phyloP scores from a whole-genome alignment of 2,329 filamentous ascomycete genomes.

The Aspergillus neoniger region DNA sequence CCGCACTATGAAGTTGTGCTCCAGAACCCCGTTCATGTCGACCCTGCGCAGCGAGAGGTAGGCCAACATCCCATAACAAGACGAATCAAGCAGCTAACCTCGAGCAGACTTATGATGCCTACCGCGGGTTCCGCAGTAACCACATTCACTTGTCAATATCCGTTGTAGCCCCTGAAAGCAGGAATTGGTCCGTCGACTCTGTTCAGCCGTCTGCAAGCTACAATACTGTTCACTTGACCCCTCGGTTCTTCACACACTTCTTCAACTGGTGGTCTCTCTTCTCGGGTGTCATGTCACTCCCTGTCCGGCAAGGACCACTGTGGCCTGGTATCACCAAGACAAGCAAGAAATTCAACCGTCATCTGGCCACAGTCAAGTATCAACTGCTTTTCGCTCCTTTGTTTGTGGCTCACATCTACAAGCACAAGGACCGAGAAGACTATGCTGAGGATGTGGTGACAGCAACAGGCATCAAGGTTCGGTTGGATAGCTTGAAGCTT shows the following conservation, averaged over 20 bases:
- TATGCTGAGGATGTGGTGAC: constrained; percentile 76
- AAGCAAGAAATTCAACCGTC: constrained; percentile 96
- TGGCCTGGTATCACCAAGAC: constrained; percentile 94
- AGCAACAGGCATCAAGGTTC: constrained; percentile 93
- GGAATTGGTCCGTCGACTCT: constrained; percentile 80
- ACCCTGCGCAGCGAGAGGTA: constrained; percentile 54
- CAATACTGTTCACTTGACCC: constrained; percentile 92
- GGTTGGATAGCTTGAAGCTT: constrained; percentile 94
- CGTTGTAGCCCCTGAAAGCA: constrained; percentile 80
- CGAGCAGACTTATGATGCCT: constrained; percentile 77
- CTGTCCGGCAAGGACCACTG: constrained; percentile 85
- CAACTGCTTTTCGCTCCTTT: constrained; percentile 87
- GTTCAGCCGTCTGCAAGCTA: constrained; percentile 82
- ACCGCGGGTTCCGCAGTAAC: constrained; percentile 91
- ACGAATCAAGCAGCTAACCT: constrained; percentile 16
- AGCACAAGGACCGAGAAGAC: constrained; percentile 93
- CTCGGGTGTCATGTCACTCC: constrained; percentile 89
- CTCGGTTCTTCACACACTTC: constrained; percentile 97
- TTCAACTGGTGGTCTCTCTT: constrained; percentile 98
- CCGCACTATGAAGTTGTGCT: constrained; percentile 91
- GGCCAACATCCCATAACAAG: constrained; percentile 20
- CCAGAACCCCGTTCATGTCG: constrained; percentile 75
- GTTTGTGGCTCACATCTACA: constrained; percentile 96
- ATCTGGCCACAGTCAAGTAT: constrained; percentile 98
- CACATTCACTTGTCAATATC: constrained; percentile 96